These are phyloP conservation scores for Brassica rapa DNA, from an alignment of 345 rosid genomes.

Conservation along the genomic window DNA sequence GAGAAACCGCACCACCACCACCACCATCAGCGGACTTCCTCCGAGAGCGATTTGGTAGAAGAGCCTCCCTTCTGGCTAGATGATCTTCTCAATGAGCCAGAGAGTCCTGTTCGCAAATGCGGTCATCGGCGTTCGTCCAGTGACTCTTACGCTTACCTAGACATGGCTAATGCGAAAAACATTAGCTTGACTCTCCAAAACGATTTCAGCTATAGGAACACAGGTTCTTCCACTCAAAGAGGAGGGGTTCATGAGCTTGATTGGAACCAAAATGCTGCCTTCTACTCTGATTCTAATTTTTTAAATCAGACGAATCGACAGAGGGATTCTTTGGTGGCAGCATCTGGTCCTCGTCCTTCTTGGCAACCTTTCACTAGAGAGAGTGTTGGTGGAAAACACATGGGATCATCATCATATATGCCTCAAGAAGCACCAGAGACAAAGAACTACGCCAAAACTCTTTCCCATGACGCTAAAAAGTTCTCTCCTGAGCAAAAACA, in stretches of 20 bases:
- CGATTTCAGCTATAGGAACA: slow-evolving; percentile 52
- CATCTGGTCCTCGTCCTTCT: slow-evolving; percentile 45
- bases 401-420: slow-evolving; percentile 51
- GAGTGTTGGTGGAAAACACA: slow-evolving; percentile 48
- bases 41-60: slow-evolving; percentile 78
- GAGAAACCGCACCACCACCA: slow-evolving; percentile 71
- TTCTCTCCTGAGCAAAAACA: slow-evolving; percentile 53
- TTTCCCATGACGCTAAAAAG: slow-evolving; percentile 57
- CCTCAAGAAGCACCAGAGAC: slow-evolving; percentile 60
- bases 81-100: slow-evolving; percentile 97
- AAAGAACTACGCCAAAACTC: slow-evolving; percentile 58
- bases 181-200: slow-evolving; percentile 65
- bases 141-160: slow-evolving; percentile 89
- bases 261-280: slow-evolving; percentile 51
- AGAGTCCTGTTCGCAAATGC: slow-evolving; percentile 82
- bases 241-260: slow-evolving; percentile 76
- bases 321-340: slow-evolving; percentile 54
- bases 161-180: slow-evolving; percentile 59
- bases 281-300: slow-evolving; percentile 51
- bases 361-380: slow-evolving; percentile 58
- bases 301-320: slow-evolving; percentile 54
- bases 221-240: slow-evolving; percentile 53
- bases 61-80: slow-evolving; percentile 99
- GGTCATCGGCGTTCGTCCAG: slow-evolving; percentile 98
- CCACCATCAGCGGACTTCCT: slow-evolving; percentile 75